Evolutionary conservation across 2,329 filamentous ascomycete genomes (phyloP).

Genomic region (Fusarium sp.): DNA sequence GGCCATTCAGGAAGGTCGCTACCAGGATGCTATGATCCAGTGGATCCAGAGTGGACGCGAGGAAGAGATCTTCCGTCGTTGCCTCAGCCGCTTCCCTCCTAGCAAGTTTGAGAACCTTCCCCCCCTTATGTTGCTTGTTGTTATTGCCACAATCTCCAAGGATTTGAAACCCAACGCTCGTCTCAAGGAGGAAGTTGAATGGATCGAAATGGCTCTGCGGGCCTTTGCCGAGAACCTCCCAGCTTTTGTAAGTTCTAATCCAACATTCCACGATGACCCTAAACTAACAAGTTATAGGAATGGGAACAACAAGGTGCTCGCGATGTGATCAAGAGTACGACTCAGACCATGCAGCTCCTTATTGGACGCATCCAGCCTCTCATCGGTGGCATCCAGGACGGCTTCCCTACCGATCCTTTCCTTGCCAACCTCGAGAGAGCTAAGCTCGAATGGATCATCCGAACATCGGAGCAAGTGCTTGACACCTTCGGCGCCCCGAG

Average conservation of each 20-base stretch:
- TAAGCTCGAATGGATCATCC: conserved; percentile 57
- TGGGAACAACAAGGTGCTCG: conserved; percentile 54
- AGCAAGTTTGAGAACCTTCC: conserved; percentile 66
- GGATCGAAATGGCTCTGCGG: conserved; percentile 71
- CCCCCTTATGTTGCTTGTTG: conserved; percentile 72
- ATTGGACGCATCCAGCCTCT: conserved; percentile 54
- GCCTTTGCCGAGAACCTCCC: conserved; percentile 63
- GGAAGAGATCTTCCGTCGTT: conserved; percentile 70
- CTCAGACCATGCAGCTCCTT: conserved; percentile 56
- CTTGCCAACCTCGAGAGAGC: conserved; percentile 54
- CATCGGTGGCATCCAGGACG: conserved; percentile 52
- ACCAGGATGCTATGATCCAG: conserved; percentile 73
- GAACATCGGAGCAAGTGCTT: conserved; percentile 54
- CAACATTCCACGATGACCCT: not conserved
- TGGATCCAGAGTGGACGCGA: conserved; percentile 75
- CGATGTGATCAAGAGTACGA: conserved; percentile 56
- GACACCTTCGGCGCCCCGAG: conserved; percentile 49
- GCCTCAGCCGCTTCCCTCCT: conserved; percentile 55
- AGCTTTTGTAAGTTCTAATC: conserved; percentile 62
- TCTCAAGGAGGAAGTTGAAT: conserved; percentile 68
- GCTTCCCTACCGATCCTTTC: conserved; percentile 57
- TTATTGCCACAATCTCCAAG: conserved; percentile 73
- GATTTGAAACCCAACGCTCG: conserved; percentile 65
- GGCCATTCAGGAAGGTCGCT: conserved; percentile 71
- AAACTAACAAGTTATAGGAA: conserved; percentile 50